phyloP scores from a whole-genome alignment of 257 asterid genomes.

The Solanum okadae region DNA sequence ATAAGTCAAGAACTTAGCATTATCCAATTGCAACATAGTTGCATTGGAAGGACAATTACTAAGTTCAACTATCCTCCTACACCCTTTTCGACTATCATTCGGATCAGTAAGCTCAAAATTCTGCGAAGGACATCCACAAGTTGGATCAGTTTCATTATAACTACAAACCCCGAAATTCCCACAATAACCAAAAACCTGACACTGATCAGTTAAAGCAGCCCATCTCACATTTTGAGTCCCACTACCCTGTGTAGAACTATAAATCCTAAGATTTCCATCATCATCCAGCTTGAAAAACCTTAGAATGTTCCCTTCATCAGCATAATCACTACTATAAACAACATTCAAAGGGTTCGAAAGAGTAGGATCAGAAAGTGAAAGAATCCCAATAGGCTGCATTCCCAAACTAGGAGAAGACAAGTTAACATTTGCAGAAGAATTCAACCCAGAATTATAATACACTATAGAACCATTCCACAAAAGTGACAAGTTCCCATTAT shows the following conservation, averaged over 20 bases:
- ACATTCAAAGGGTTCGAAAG: slow-evolving; percentile 21
- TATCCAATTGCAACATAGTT: slow-evolving; percentile 51
- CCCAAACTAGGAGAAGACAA: slow-evolving; percentile 38
- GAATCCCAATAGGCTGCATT: slow-evolving; percentile 41
- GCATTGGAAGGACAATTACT: slow-evolving; percentile 31
- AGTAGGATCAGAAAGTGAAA: slow-evolving; percentile 39
- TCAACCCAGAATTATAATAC: slow-evolving; percentile 62
- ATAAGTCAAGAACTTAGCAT: slow-evolving; percentile 55
- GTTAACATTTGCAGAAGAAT: slow-evolving; percentile 28
- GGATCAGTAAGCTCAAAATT: slow-evolving; percentile 53
- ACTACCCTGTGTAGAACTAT: slow-evolving; percentile 46
- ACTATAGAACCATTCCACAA: slow-evolving; percentile 41
- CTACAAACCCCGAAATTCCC: slow-evolving; percentile 78
- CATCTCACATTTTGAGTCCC: slow-evolving; percentile 35
- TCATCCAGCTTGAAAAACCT: slow-evolving; percentile 53
- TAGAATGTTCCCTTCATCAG: slow-evolving; percentile 33
- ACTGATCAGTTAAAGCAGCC: slow-evolving; percentile 82
- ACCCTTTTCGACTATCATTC: slow-evolving; percentile 52
- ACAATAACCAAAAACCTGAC: slow-evolving; percentile 71
- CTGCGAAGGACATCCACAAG: slow-evolving; percentile 61
- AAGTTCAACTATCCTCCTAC: slow-evolving; percentile 60
- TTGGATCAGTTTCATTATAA: slow-evolving; percentile 48
- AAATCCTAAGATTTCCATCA: slow-evolving; percentile 79
- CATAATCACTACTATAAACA: slow-evolving; percentile 67
- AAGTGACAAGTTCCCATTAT: slow-evolving; percentile 54